Evolutionary conservation across 257 asterid genomes (phyloP).

Genomic region (Euphrasia confusa): DNA sequence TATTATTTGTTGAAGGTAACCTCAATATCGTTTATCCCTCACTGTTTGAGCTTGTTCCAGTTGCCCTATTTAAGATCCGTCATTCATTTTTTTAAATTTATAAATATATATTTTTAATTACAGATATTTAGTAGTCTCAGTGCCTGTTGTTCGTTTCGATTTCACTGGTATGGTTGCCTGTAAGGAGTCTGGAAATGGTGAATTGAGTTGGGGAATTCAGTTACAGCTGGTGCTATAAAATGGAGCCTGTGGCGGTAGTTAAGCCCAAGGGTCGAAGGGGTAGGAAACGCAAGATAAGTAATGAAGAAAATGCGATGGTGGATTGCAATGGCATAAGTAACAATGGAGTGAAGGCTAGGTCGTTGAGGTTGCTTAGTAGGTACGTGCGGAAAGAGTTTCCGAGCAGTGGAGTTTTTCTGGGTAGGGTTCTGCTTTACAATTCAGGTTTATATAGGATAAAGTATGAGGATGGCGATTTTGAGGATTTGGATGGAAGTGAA

Average conservation of each 20-base stretch:
- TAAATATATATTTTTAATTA: background rate
- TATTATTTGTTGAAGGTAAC: background rate
- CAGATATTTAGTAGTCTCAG: background rate
- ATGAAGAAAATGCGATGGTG: constrained; percentile 37
- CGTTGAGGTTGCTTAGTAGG: constrained; percentile 49
- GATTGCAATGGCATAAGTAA: constrained; percentile 45
- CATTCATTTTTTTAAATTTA: too few relatives aligned
- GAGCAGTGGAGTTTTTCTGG: constrained; percentile 58
- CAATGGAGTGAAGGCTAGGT: constrained; percentile 32
- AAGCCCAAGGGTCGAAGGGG: constrained; percentile 47
- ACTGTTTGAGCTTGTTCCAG: too few relatives aligned
- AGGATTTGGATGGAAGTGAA: constrained; percentile 59
- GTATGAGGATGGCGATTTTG: constrained; percentile 78
- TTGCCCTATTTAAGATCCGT: background rate
- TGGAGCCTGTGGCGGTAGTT: constrained; percentile 37
- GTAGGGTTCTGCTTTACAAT: constrained; percentile 49
- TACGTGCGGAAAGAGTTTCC: constrained; percentile 63
- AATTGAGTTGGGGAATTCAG: constrained; percentile 26
- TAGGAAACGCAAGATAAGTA: constrained; percentile 57
- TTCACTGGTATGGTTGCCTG: background rate
- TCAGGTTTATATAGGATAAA: constrained; percentile 61
- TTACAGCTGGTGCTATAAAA: constrained; percentile 26
- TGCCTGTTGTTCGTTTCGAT: background rate
- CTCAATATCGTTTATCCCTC: background rate
- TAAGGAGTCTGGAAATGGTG: constrained; percentile 17